A percentile compares a stretch with the other conserved stretches of the same genome.
Evolutionary conservation across 768 basidiomycete species (phyloP).

Genomic region (Dioszegia hungarica): DNA sequence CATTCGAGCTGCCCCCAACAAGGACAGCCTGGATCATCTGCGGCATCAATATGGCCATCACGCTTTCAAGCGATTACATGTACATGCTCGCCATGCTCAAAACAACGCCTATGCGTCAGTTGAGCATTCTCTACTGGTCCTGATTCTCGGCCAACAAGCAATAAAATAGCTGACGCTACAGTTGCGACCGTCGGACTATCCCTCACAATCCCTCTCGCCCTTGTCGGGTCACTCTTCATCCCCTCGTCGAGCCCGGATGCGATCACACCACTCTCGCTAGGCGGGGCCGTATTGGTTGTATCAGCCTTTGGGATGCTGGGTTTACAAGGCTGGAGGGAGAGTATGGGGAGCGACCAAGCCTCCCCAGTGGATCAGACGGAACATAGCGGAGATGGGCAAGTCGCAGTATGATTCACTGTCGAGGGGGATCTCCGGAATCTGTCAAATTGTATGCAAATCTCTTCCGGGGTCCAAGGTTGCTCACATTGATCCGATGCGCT

Average conservation of each 20-base stretch:
- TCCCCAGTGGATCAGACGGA: too few relatives aligned
- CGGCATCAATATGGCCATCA: slow-evolving; percentile 73
- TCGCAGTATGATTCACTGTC: too few relatives aligned
- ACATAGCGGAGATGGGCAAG: too few relatives aligned
- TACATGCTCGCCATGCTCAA: slow-evolving; percentile 75
- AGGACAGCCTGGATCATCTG: slow-evolving; percentile 54
- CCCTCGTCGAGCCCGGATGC: slow-evolving; percentile 50
- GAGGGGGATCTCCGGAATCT: too few relatives aligned
- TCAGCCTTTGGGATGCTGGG: slow-evolving; percentile 73
- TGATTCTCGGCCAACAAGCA: too few relatives aligned
- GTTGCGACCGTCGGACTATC: slow-evolving; percentile 90
- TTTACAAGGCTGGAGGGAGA: slow-evolving; percentile 43
- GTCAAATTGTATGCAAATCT: too few relatives aligned
- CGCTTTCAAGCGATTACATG: slow-evolving; percentile 71
- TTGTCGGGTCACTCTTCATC: slow-evolving; percentile 71
- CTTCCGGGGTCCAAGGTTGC: too few relatives aligned
- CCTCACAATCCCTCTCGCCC: slow-evolving; percentile 87
- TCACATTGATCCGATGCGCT: too few relatives aligned
- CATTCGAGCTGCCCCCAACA: slow-evolving; percentile 65
- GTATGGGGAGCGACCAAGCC: neutral
- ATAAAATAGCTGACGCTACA: slow-evolving; percentile 8
- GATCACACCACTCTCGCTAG: slow-evolving; percentile 58
- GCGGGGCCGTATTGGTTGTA: slow-evolving; percentile 73
- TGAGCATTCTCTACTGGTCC: neutral
- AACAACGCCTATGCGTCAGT: slow-evolving; percentile 65